Base-by-base conservation (phyloP, 2,329 filamentous ascomycete genomes). In the Lasiodiplodia hormozganensis region DNA sequence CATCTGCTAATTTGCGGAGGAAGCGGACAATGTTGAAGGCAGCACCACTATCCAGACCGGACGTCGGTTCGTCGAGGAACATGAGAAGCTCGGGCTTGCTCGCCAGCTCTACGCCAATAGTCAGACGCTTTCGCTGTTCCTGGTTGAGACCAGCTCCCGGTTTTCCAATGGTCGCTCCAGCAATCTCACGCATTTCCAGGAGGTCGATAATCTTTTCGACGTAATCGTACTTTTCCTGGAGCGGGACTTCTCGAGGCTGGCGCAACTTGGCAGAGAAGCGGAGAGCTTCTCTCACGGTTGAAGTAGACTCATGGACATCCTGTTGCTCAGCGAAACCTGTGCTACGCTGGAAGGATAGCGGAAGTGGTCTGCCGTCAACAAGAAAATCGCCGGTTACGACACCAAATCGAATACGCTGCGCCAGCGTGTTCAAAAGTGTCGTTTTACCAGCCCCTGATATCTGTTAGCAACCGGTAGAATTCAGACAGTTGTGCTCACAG, bases 41-140 rank as follows among this genome's bases (percentile, higher is more conserved):
- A 5, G 90, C 89, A 67, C 90, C 86, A 2, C 89, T 89, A 71
- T 93, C 91, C 0, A 93, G 73, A 70, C 76, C 71, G 66, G 78
- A 69, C 72, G 90, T 92, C 0, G 90, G 90, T 74, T 93, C 90
- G 72, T 92, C 90, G 21, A 92, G 80, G 81, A 92, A 92, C 8
- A 92, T 82, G 2, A 92, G 82, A 0, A 92, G 82, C 51, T 84
- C 87, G 0, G 90, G 90, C 74, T 91, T 88, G 2, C 77, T 85
- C 0, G 88, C 89, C 11, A 93, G 82, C 74, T 93, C 90, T 2
- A 92, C 90, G 69, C 89, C 90, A 66, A 93, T 92, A 0, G 90
- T 92, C 2, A 92, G 81, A 67, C 90, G 84, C 79, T 93, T 93
- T 73, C 88, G 86, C 77, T 92, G 88, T 77, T 92, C 90, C 34